Base-by-base conservation (phyloP, 257 asterid species). In the Orobanche coerulescens region DNA sequence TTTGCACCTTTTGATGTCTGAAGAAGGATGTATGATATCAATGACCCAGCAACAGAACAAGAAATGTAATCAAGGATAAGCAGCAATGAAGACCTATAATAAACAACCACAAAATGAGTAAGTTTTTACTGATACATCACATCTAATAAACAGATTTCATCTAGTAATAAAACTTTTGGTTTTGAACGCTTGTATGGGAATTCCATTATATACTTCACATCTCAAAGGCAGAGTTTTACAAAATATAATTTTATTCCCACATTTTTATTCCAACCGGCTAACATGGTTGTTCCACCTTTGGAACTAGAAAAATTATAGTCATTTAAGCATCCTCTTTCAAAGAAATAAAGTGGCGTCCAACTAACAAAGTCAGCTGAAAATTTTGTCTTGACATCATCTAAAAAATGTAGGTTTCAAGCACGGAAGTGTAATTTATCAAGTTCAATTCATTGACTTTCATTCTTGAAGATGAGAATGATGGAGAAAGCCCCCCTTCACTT, bases 1-100 rank as follows among this genome's bases (percentile, higher is more conserved):
- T 90, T 90, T 34, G 95, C 95, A 75, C 93, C 92, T 80, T 87
- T 87, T 50, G 95, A 82, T 19, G 85, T 79, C 95, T 90, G 82
- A 52, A 68, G 62, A 34, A 43, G 47, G 47, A 72, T 63, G 42
- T 43, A 48, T 11, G 55, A 34, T 46, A 64, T 50, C 53, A 61
- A 43, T 62, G 60, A 73, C 64, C 24, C 48, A 68, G 44, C 13
- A 71, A 36, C 31, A 46, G 1, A 58, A 48, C 30, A 26, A 44
- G 31, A 58, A 53, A 39, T 36, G 46, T 10, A 39, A n/a, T 14
- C 37, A 58, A 37, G 19, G 20, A 31, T 50, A 61, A 22, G 15
- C 44, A 39, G 23, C 48, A 51, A 63, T 7, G 8, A 8, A 53
- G 34, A 50, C 40, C 55, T 12, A 60, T 25, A n/a, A n/a, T n/a